These are phyloP conservation scores for Lathyrus aphaca DNA, from an alignment of 306 rosid genomes.

Conservation along the genomic window DNA sequence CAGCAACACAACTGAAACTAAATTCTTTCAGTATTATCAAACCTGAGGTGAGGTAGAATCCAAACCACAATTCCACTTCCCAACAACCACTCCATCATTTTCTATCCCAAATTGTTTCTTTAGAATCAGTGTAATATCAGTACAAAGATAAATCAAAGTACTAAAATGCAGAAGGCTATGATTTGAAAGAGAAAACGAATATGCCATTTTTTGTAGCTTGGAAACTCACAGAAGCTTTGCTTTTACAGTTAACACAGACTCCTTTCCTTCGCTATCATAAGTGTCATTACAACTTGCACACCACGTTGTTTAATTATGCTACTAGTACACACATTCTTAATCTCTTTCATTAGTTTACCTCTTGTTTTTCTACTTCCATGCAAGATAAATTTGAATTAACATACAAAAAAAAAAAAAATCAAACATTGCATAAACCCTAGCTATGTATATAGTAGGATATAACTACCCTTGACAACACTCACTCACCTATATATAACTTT, in stretches of 20 bases:
- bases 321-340: constrained; percentile 21
- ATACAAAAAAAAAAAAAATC: no score
- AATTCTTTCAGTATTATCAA: constrained; percentile 37
- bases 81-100: constrained; percentile 36
- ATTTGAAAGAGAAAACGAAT: constrained; percentile 42
- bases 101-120: constrained; percentile 49
- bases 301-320: constrained; percentile 8
- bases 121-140: constrained; percentile 58
- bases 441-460: no score
- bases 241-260: constrained; percentile 49
- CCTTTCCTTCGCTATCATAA: constrained; percentile 37
- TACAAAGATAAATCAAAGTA: constrained; percentile 6
- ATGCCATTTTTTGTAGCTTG: constrained; percentile 55
- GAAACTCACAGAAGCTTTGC: constrained; percentile 62
- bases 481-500: no score
- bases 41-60: constrained; percentile 24
- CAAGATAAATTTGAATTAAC: no score
- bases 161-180: constrained; percentile 1
- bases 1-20: constrained; percentile 12
- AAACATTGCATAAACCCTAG: no score
- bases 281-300: constrained; percentile 39
- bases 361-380: constrained; percentile 42
- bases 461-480: no score
- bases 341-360: constrained; percentile 34
- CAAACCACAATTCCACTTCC: constrained; percentile 45